These are phyloP conservation scores for Bidens hawaiensis DNA, from an alignment of 140 eudicot genomes.

Conservation along the genomic window DNA sequence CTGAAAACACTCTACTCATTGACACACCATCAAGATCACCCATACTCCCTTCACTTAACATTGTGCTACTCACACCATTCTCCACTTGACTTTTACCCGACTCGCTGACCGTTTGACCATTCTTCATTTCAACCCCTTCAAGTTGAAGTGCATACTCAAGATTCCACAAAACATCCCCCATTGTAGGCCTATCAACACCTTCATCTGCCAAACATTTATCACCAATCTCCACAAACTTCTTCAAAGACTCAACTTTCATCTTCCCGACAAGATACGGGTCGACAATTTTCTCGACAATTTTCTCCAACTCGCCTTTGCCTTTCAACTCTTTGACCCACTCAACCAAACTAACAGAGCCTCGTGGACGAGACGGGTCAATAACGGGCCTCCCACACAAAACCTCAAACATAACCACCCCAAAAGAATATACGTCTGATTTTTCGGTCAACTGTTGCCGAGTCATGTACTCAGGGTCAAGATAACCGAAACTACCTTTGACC, in stretches of 20 bases:
- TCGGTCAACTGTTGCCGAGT: slow-evolving; percentile 62
- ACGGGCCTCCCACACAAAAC: slow-evolving; percentile 75
- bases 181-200: slow-evolving; percentile 62
- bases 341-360: slow-evolving; percentile 66
- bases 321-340: slow-evolving; percentile 70
- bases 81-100: slow-evolving; percentile 17
- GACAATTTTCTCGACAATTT: slow-evolving; percentile 42
- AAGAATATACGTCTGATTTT: slow-evolving; percentile 78
- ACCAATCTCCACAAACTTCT: slow-evolving; percentile 47
- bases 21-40: slow-evolving; percentile 68
- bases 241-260: slow-evolving; percentile 53
- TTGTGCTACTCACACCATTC: slow-evolving; percentile 28
- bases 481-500: slow-evolving; percentile 90
- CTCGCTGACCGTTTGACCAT: slow-evolving; percentile 1
- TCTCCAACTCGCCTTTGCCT: too few species aligned
- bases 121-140: slow-evolving; percentile 31
- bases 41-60: slow-evolving; percentile 42
- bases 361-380: slow-evolving; percentile 72
- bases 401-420: slow-evolving; percentile 80
- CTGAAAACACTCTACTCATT: slow-evolving; percentile 70
- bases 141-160: slow-evolving; percentile 60
- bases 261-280: slow-evolving; percentile 49
- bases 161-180: slow-evolving; percentile 76
- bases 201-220: slow-evolving; percentile 72
- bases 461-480: slow-evolving; percentile 82